phyloP scores from a whole-genome alignment of 371 early-diverging fungal genomes.

The Saksenaea vasiformis region DNA sequence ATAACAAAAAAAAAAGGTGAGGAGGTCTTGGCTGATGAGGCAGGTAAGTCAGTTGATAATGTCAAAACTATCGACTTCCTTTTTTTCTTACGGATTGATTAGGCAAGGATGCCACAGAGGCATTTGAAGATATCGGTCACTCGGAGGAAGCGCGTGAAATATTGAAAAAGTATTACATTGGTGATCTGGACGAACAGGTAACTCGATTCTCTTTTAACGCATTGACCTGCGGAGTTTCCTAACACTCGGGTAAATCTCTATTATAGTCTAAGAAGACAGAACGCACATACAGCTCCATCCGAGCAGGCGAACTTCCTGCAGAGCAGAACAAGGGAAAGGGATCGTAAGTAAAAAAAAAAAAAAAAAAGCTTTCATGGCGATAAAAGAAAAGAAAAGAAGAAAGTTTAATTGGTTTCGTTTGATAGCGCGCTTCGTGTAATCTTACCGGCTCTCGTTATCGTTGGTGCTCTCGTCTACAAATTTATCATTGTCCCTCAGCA shows the following conservation, averaged over 20 bases:
- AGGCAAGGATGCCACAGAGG: conserved; percentile 81
- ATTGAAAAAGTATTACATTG: conserved; percentile 41
- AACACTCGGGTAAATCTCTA: not conserved
- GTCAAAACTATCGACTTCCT: not conserved
- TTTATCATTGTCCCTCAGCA: conserved; percentile 37
- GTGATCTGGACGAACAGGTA: conserved; percentile 42
- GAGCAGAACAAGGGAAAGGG: conserved; percentile 17
- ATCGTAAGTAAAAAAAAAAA: conserved; percentile 37
- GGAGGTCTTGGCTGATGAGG: conserved; percentile 64
- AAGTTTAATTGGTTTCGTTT: not conserved
- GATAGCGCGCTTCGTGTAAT: conserved; percentile 29
- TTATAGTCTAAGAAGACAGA: conserved; percentile 24
- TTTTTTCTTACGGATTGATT: conserved; percentile 9
- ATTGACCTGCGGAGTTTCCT: conserved; percentile 5
- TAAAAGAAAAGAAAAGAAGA: conserved; percentile 4
- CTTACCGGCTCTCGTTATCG: conserved; percentile 29
- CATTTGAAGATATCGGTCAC: conserved; percentile 90
- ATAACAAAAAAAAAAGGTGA: conserved; percentile 40
- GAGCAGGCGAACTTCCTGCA: conserved; percentile 48
- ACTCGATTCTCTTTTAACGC: conserved; percentile 5
- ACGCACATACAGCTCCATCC: conserved; percentile 30
- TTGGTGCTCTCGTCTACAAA: conserved; percentile 43
- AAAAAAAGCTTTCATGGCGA: no score
- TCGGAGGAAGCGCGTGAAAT: conserved; percentile 70
- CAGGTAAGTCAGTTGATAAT: conserved; percentile 29